Evolutionary conservation across 352 stramenopile genomes (phyloP).

Genomic region (Vaucheria bursata): DNA sequence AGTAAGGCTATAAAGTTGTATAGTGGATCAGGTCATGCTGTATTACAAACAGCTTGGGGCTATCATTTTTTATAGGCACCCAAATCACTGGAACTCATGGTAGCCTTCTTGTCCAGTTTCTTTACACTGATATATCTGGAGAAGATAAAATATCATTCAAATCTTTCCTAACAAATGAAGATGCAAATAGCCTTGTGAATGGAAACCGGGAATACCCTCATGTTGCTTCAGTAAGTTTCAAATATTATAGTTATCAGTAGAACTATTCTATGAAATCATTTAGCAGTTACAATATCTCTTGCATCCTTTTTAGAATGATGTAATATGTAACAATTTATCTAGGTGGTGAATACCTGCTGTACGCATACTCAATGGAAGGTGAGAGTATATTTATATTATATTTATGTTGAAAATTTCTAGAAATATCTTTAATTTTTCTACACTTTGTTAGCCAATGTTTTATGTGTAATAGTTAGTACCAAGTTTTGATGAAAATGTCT

Average conservation of each 20-base stretch:
- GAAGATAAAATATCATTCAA: neutral
- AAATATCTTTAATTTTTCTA: too few species aligned
- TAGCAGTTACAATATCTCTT: too few species aligned
- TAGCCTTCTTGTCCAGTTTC: neutral
- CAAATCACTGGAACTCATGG: neutral
- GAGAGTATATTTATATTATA: too few species aligned
- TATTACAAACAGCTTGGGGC: neutral
- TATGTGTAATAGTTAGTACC: too few species aligned
- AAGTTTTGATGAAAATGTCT: too few species aligned
- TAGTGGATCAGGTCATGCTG: neutral
- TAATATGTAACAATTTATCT: too few species aligned
- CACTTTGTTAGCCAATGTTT: too few species aligned
- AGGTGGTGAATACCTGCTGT: neutral
- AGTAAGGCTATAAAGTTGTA: neutral
- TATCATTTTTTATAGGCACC: neutral
- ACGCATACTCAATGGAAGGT: slow-evolving; percentile 8
- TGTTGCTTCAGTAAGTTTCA: neutral
- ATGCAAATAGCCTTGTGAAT: neutral
- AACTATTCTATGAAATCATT: too few species aligned
- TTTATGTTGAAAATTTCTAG: too few species aligned
- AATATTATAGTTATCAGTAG: too few species aligned
- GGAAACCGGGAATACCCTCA: neutral
- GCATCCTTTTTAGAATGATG: too few species aligned
- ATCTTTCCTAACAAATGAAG: neutral
- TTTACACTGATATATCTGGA: neutral